Evolutionary conservation across 2,329 filamentous ascomycete species (phyloP), one percentile per base, ranked within the genome.

Genomic region (Ceratocystis ficicola): DNA sequence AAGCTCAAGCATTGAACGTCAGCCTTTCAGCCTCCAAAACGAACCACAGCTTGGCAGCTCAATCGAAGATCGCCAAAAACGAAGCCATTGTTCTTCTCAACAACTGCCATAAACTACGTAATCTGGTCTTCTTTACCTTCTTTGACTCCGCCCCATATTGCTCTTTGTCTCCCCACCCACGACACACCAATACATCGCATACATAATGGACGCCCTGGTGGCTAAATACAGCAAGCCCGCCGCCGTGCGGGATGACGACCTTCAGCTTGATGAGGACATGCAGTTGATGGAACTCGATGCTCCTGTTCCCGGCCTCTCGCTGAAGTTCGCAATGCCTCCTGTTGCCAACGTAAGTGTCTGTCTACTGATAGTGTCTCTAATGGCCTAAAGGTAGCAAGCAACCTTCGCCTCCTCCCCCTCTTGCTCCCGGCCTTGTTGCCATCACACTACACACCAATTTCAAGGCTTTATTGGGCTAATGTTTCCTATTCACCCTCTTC

Each of bases 291-390:
- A 80, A 73, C 66, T 68, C 36, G 69, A 70, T 36, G 85, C 90
- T 73, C 81, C 84, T 71, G 80, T 85, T 70, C 87, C 90, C 73
- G 85, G 86, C 71, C 82, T 96, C 71, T 93, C 90, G 65, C 85
- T 96, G 75, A 95, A 92, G 78, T 99, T 99, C 78, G 89, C 90
- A 72, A 87, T 99, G 77, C 94, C 94, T 66, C 93, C 94, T 64
- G 85, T 97, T 76, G 87, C 90, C 72, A 89, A 95, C 77, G 91
- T 95, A 80, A 73, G 86, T 67, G 8, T 44, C 20, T 30, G 25
- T 22, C 28, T 41, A 20, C 17, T 36, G 22, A 17, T 17, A 1
- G 7, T 36, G 1, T 36, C 28, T 36, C 55, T n/a, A 15, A 30
- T 30, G 22, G 12, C 17, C 55, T 36, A 8, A 10, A 5, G n/a